phyloP scores from a whole-genome alignment of 345 rosid genomes.

The Lumnitzera littorea region DNA sequence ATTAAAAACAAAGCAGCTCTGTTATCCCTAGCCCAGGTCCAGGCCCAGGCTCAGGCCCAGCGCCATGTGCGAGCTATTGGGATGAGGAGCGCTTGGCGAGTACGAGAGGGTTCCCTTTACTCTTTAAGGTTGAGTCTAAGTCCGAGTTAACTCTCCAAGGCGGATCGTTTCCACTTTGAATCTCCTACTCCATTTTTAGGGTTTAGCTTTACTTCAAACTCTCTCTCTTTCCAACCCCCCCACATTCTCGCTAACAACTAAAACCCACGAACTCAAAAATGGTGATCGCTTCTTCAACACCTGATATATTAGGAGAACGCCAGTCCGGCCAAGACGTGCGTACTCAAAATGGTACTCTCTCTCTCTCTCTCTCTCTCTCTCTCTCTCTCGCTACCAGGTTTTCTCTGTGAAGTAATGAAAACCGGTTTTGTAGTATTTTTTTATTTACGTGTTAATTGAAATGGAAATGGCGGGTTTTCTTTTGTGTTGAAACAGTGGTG shows the following conservation, averaged over 20 bases:
- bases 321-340: conserved; percentile 96
- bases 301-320: conserved; percentile 85
- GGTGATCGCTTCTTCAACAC: conserved; percentile 60
- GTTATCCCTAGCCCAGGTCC: too few species aligned
- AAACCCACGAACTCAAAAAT: conserved; percentile 15
- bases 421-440: not conserved
- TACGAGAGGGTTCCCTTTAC: too few species aligned
- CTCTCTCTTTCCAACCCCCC: not conserved
- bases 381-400: not conserved
- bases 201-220: conserved; percentile 4
- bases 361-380: not conserved
- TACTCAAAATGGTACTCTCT: conserved; percentile 66
- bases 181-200: conserved; percentile 17
- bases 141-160: too few species aligned
- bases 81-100: too few species aligned
- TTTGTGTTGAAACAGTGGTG: conserved; percentile 39
- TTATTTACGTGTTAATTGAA: not conserved
- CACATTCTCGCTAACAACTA: too few species aligned
- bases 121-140: too few species aligned
- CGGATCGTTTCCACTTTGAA: too few species aligned
- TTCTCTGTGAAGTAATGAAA: too few species aligned
- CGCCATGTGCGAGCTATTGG: too few species aligned
- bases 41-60: too few species aligned
- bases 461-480: not conserved
- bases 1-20: too few species aligned